These are phyloP conservation scores for Ogataea angusta DNA, from an alignment of 805 yeast species.

Conservation along the genomic window DNA sequence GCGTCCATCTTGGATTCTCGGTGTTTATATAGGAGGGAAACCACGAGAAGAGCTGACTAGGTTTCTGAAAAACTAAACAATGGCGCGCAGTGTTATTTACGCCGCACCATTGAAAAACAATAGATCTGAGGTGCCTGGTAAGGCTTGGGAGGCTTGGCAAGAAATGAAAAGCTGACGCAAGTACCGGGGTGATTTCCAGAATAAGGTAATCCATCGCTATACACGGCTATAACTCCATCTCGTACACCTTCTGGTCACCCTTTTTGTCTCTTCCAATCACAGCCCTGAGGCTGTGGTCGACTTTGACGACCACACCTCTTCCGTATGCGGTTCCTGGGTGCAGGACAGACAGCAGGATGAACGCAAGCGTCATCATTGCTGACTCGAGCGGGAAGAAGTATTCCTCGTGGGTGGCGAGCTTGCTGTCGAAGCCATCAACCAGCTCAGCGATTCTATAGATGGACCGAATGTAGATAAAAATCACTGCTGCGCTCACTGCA, in stretches of 20 bases:
- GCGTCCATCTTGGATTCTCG: no score
- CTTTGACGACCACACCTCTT: background rate
- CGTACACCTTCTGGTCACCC: background rate
- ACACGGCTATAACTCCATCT: background rate
- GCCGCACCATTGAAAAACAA: background rate
- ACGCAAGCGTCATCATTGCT: slow-evolving; percentile 56
- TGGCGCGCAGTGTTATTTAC: background rate
- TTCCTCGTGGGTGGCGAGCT: slow-evolving; percentile 55
- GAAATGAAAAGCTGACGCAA: background rate
- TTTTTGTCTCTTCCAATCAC: background rate
- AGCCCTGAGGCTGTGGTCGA: slow-evolving; percentile 1
- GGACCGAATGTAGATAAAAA: slow-evolving; percentile 62
- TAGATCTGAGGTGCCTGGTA: no score
- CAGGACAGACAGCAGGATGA: slow-evolving; percentile 55
- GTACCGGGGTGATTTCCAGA: background rate
- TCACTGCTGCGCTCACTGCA: slow-evolving; percentile 44
- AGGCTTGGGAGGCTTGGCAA: background rate
- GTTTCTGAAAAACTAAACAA: background rate
- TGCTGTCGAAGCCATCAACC: slow-evolving; percentile 69
- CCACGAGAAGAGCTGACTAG: background rate
- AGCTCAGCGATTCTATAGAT: slow-evolving; percentile 72
- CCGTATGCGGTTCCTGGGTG: background rate
- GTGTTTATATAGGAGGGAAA: background rate
- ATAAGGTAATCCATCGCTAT: background rate
- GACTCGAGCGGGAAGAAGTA: slow-evolving; percentile 62